Evolutionary conservation across 306 rosid genomes (phyloP).

Genomic region (Prunus salicina): DNA sequence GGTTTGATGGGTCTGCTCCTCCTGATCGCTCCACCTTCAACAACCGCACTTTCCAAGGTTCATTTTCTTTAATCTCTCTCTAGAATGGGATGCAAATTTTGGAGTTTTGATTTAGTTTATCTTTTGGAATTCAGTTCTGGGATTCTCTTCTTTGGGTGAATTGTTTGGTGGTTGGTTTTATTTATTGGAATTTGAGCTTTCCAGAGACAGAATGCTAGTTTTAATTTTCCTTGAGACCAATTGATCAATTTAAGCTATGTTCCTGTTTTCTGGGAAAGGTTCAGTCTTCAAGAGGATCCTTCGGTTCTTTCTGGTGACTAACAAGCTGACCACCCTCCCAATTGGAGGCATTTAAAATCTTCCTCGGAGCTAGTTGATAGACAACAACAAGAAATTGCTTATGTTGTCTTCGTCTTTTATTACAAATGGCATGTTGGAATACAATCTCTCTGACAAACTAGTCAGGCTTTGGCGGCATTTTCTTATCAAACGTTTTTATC

Average conservation of each 20-base stretch:
- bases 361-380: not conserved
- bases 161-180: slow-evolving; percentile 8
- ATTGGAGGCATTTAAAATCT: not conserved
- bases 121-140: slow-evolving; percentile 14
- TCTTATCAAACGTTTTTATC: slow-evolving; percentile 1
- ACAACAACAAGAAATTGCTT: not conserved
- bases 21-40: slow-evolving; percentile 52
- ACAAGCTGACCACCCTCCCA: not conserved
- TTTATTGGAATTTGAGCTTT: slow-evolving; percentile 5
- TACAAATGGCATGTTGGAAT: not conserved
- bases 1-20: slow-evolving; percentile 27
- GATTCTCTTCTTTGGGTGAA: slow-evolving; percentile 22
- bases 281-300: not conserved
- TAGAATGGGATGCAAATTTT: not conserved
- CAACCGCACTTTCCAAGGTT: slow-evolving; percentile 80
- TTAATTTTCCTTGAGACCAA: not conserved
- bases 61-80: not conserved
- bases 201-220: not conserved
- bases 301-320: not conserved
- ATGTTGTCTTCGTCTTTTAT: not conserved
- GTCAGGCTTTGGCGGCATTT: not conserved
- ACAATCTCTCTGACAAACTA: not conserved
- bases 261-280: not conserved
- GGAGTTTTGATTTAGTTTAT: not conserved
- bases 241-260: not conserved